Evolutionary conservation across 148 eudicot genomes (phyloP).

Genomic region (Agrostemma githago): DNA sequence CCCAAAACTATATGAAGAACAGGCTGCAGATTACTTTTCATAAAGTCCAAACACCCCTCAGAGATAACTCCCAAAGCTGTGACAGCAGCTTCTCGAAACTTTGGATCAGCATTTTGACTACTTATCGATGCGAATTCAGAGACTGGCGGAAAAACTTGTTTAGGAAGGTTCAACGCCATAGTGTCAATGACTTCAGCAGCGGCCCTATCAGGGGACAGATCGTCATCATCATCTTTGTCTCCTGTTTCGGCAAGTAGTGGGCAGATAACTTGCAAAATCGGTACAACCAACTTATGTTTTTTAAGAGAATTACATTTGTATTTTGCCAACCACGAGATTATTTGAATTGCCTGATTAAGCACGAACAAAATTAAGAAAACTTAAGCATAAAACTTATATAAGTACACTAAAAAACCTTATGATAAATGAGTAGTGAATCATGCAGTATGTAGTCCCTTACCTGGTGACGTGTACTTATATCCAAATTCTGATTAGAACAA

Average conservation of each 20-base stretch:
- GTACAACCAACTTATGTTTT: constrained; percentile 80
- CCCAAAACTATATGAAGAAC: constrained; percentile 85
- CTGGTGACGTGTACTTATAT: constrained; percentile 88
- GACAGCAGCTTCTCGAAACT: constrained; percentile 84
- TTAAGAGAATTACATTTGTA: constrained; percentile 81
- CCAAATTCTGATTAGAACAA: constrained; percentile 72
- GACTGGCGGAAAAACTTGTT: constrained; percentile 75
- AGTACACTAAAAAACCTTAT: not conserved
- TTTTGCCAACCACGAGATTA: constrained; percentile 94
- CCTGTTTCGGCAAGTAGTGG: constrained; percentile 83
- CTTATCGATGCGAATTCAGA: constrained; percentile 78
- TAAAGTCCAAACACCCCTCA: constrained; percentile 76
- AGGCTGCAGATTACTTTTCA: constrained; percentile 69
- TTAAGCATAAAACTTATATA: not conserved
- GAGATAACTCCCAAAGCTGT: constrained; percentile 85
- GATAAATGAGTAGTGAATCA: not conserved
- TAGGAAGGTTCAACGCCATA: constrained; percentile 80
- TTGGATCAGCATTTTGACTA: constrained; percentile 68
- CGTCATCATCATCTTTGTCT: constrained; percentile 65
- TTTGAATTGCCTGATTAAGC: constrained; percentile 73
- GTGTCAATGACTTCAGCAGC: constrained; percentile 98
- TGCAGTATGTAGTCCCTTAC: constrained; percentile 27
- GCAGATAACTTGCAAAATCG: constrained; percentile 81
- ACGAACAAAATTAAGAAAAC: constrained; percentile 5
- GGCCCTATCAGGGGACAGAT: constrained; percentile 90